Evolutionary conservation across 139 green algal species (phyloP).

Genomic region (Deuterostichococcus epilithicus): DNA sequence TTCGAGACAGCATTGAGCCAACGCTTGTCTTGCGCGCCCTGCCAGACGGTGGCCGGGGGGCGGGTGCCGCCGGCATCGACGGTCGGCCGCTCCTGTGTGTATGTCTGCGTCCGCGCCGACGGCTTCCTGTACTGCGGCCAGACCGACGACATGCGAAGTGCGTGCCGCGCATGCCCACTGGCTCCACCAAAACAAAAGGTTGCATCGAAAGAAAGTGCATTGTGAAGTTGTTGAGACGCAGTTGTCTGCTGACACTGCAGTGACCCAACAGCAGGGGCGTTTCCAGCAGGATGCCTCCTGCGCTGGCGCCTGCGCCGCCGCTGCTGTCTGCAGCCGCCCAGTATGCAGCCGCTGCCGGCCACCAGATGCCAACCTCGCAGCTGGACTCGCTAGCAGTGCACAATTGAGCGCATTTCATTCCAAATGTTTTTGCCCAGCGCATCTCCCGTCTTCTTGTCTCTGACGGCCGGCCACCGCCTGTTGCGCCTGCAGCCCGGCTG

Average conservation of each 20-base stretch:
- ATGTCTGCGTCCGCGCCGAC: conserved; percentile 42
- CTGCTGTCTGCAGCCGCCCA: neutral
- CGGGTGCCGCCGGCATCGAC: conserved; percentile 31
- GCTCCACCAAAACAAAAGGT: conserved; percentile 9
- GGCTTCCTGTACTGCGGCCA: conserved; percentile 55
- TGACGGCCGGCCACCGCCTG: neutral
- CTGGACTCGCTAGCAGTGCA: neutral
- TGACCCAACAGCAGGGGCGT: neutral
- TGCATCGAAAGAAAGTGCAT: neutral
- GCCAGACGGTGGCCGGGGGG: conserved; percentile 18
- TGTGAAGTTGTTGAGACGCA: neutral
- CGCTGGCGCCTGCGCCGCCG: neutral
- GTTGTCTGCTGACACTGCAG: neutral
- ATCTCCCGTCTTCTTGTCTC: neutral
- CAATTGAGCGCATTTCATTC: neutral
- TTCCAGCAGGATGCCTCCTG: neutral
- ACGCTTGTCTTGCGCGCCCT: too few relatives aligned
- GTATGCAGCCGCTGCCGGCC: neutral
- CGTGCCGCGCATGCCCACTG: conserved; percentile 28
- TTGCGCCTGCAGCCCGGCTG: conserved; percentile 5
- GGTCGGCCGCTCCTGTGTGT: conserved; percentile 41
- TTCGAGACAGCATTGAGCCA: neutral
- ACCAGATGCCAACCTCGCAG: neutral
- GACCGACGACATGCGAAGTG: conserved; percentile 40
- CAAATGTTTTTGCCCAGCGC: neutral